Percentiles rank a stretch among this genome's conserved stretches.
These are phyloP conservation scores for Elongisporangium anandrum DNA, from an alignment of 352 stramenopile genomes.

Conservation along the genomic window DNA sequence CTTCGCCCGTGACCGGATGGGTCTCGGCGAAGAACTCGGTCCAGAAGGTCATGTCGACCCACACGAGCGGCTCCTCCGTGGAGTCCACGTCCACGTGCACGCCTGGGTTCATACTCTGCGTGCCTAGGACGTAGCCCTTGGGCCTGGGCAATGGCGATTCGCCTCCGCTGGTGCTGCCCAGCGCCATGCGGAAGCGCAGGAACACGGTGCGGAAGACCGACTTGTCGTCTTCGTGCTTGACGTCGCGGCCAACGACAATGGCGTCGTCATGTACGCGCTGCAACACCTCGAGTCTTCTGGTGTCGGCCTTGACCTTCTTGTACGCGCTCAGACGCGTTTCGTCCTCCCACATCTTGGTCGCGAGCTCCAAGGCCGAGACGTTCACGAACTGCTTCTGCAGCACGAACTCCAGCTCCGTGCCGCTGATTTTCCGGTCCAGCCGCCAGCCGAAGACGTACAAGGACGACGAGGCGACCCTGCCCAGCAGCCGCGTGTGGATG, in stretches of 20 bases:
- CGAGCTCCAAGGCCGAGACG: constrained; percentile 26
- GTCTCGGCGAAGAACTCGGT: constrained; percentile 21
- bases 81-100: constrained; percentile 8
- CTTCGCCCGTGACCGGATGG: constrained; percentile 9
- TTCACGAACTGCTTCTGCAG: constrained; percentile 39
- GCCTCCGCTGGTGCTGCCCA: not conserved
- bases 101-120: constrained; percentile 34
- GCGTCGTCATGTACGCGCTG: constrained; percentile 3
- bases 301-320: constrained; percentile 8
- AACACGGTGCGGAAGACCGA: constrained; percentile 7
- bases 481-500: constrained; percentile 15
- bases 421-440: constrained; percentile 25
- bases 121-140: constrained; percentile 37
- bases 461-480: not conserved
- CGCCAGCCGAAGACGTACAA: constrained; percentile 41
- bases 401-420: constrained; percentile 40
- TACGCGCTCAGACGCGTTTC: constrained; percentile 28
- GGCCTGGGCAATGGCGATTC: constrained; percentile 18
- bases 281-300: constrained; percentile 4
- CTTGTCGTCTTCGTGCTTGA: constrained; percentile 2
- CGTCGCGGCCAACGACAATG: constrained; percentile 2
- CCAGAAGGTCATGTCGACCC: constrained; percentile 20
- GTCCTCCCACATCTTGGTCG: constrained; percentile 42
- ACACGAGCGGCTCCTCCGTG: constrained; percentile 16
- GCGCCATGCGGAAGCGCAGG: constrained; percentile 5